These are phyloP conservation scores for Debaryomyces hansenii DNA, from an alignment of 805 yeast species.

Conservation along the genomic window DNA sequence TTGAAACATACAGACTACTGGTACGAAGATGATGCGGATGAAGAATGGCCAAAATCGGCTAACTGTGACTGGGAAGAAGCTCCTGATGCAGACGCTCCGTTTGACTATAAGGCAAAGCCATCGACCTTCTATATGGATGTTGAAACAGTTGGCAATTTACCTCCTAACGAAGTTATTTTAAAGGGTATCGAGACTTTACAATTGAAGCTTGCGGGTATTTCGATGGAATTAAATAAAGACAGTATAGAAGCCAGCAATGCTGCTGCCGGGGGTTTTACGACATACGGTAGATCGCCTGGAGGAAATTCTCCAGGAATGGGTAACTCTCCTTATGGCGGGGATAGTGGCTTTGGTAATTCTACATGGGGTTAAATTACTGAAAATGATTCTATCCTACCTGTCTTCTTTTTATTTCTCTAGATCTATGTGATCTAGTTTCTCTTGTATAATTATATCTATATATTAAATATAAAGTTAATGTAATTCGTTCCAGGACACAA, in stretches of 20 bases:
- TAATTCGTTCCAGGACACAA: constrained; percentile 66
- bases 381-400: neutral
- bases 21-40: constrained; percentile 86
- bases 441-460: constrained; percentile 1
- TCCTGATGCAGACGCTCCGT: constrained; percentile 81
- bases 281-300: constrained; percentile 44
- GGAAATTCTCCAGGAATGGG: constrained; percentile 27
- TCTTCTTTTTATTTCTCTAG: constrained; percentile 1
- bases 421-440: neutral
- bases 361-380: constrained; percentile 25
- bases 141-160: constrained; percentile 87
- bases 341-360: constrained; percentile 39
- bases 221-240: constrained; percentile 60
- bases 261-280: constrained; percentile 49
- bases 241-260: constrained; percentile 38
- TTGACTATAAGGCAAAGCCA: constrained; percentile 84
- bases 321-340: constrained; percentile 25
- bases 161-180: constrained; percentile 85
- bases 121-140: constrained; percentile 81
- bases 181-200: constrained; percentile 85
- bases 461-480: constrained; percentile 3
- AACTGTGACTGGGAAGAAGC: constrained; percentile 97
- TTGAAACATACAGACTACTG: constrained; percentile 93
- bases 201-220: constrained; percentile 85
- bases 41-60: constrained; percentile 90